These are phyloP conservation scores for Sungouiella thailandica DNA, from an alignment of 805 yeast species.

Conservation along the genomic window DNA sequence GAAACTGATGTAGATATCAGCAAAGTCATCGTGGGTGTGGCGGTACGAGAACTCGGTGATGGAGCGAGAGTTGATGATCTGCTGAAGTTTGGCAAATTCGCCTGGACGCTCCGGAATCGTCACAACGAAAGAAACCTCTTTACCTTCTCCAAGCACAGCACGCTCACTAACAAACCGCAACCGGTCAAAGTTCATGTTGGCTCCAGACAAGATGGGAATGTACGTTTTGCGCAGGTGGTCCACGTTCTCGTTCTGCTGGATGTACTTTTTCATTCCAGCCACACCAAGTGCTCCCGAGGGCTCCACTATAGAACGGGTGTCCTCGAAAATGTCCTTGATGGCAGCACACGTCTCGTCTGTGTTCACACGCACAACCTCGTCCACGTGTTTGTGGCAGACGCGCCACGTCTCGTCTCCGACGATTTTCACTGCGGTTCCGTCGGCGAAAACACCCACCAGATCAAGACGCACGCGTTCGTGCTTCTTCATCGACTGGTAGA, in stretches of 20 bases:
- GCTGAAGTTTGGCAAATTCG: conserved; percentile 73
- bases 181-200: conserved; percentile 97
- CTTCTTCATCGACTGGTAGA: conserved; percentile 61
- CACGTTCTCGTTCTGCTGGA: conserved; percentile 60
- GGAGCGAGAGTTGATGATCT: conserved; percentile 76
- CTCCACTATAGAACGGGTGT: conserved; percentile 88
- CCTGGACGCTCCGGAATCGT: conserved; percentile 94
- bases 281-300: conserved; percentile 97
- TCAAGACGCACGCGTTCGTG: conserved; percentile 53
- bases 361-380: conserved; percentile 77
- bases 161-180: conserved; percentile 94
- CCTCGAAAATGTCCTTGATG: conserved; percentile 93
- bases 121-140: conserved; percentile 86
- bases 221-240: conserved; percentile 69
- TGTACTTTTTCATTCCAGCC: conserved; percentile 88
- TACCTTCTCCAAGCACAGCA: conserved; percentile 97
- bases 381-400: conserved; percentile 72
- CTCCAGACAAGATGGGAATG: conserved; percentile 88
- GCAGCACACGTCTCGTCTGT: conserved; percentile 97
- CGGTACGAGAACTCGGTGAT: conserved; percentile 96
- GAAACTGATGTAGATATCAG: conserved; percentile 85
- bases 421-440: conserved; percentile 92
- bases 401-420: conserved; percentile 91
- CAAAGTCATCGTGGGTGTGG: conserved; percentile 48
- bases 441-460: conserved; percentile 95